Conservation (phyloP, 2,329 filamentous ascomycete species). For the Periconia sp. region DNA sequence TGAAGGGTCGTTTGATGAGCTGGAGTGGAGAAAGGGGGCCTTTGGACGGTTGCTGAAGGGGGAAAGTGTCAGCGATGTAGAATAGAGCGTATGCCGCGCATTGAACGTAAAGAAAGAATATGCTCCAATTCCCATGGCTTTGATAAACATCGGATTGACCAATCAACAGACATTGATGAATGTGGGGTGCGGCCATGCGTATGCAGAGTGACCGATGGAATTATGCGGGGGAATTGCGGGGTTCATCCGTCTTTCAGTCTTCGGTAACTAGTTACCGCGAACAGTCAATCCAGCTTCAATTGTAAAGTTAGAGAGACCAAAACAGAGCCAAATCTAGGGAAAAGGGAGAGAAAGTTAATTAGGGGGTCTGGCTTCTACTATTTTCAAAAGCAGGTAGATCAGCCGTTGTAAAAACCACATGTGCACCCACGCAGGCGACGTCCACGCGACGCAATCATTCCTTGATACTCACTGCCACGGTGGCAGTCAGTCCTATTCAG, state of each 20-base stretch:
- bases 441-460: not conserved
- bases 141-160: too few species aligned
- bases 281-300: not conserved
- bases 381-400: not conserved
- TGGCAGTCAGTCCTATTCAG: not conserved
- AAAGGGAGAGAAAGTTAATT: too few species aligned
- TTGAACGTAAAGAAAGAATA: too few species aligned
- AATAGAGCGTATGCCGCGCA: not conserved
- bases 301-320: too few species aligned
- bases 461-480: not conserved
- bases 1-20: conserved; percentile 64
- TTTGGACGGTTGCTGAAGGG: conserved; percentile 45
- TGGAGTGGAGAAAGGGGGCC: conserved; percentile 46
- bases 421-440: not conserved
- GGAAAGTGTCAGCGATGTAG: conserved; percentile 15
- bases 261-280: not conserved
- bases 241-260: not conserved
- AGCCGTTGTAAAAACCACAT: not conserved
- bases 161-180: too few species aligned
- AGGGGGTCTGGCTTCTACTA: too few species aligned
- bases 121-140: too few species aligned
- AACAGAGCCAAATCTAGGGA: too few species aligned
- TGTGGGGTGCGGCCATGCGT: too few species aligned
- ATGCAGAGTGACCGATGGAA: too few species aligned
- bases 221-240: not conserved